phyloP scores from a whole-genome alignment of 2,329 filamentous ascomycete genomes.

The Fusarium proliferatum region DNA sequence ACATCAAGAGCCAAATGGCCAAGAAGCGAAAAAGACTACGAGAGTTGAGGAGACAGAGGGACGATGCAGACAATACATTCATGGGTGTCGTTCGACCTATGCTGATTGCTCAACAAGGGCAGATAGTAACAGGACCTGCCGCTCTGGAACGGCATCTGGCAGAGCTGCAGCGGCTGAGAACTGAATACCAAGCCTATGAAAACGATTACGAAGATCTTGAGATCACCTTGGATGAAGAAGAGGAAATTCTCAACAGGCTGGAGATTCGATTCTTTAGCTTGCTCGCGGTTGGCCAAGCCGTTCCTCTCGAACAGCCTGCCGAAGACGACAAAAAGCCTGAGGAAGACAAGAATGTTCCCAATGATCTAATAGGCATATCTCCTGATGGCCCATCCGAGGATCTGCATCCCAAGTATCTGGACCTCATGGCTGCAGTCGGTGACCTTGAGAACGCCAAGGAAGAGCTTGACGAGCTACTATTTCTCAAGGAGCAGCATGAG shows the following conservation, averaged over 20 bases:
- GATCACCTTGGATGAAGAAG: slow-evolving; percentile 49
- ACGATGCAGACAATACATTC: slow-evolving; percentile 54
- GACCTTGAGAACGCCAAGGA: slow-evolving; percentile 61
- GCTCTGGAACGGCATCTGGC: slow-evolving; percentile 47
- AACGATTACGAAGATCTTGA: slow-evolving; percentile 53
- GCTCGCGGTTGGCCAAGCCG: slow-evolving; percentile 47
- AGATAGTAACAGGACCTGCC: slow-evolving; percentile 33
- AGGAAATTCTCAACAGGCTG: slow-evolving; percentile 50
- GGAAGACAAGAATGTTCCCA: slow-evolving; percentile 42
- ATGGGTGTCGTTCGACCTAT: slow-evolving; percentile 54
- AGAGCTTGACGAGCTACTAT: slow-evolving; percentile 57
- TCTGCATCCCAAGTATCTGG: slow-evolving; percentile 60
- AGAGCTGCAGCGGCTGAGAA: slow-evolving; percentile 53
- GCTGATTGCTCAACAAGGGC: slow-evolving; percentile 45
- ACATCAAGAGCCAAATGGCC: slow-evolving; percentile 49
- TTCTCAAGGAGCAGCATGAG: slow-evolving; percentile 53
- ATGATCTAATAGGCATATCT: slow-evolving; percentile 52
- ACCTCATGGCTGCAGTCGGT: slow-evolving; percentile 56
- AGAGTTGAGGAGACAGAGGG: slow-evolving; percentile 48
- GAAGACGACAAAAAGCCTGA: slow-evolving; percentile 18
- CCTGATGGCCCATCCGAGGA: slow-evolving; percentile 51
- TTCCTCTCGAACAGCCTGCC: slow-evolving; percentile 5
- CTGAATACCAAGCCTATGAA: slow-evolving; percentile 53
- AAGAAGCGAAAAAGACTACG: slow-evolving; percentile 47
- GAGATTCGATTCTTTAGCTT: slow-evolving; percentile 55